Percentiles rank a stretch among this genome's conserved stretches.
Evolutionary conservation across 1,284 basidiomycete genomes (phyloP).

Genomic region (Cryptococcus sp.): DNA sequence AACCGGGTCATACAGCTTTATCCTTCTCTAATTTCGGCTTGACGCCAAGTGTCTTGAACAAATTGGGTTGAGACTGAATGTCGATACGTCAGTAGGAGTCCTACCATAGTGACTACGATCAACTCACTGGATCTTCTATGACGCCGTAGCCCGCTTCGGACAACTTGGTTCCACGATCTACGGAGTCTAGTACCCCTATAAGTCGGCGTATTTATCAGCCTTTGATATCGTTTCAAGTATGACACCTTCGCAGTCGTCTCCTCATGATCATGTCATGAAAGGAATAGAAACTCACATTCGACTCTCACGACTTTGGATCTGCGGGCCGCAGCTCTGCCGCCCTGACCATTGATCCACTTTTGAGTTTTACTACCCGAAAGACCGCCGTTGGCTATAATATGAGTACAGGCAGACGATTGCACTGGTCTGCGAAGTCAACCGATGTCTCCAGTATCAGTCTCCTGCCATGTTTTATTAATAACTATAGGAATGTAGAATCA

Average conservation of each 20-base stretch:
- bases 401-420: constrained; percentile 43
- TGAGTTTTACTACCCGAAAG: constrained; percentile 49
- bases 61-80: constrained; percentile 36
- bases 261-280: background rate
- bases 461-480: background rate
- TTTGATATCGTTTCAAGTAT: background rate
- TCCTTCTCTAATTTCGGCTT: constrained; percentile 29
- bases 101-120: background rate
- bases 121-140: constrained; percentile 47
- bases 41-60: constrained; percentile 39
- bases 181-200: constrained; percentile 49
- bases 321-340: constrained; percentile 31
- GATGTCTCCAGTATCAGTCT: background rate
- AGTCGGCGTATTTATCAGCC: background rate
- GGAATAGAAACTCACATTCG: constrained; percentile 41
- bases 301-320: constrained; percentile 46
- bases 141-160: constrained; percentile 48
- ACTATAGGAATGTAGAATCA: background rate
- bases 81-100: background rate
- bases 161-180: constrained; percentile 38
- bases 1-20: no score
- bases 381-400: constrained; percentile 48
- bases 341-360: constrained; percentile 51
- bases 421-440: constrained; percentile 27
- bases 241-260: no score